These are phyloP conservation scores for Coemansia furcata DNA, from an alignment of 192 early-diverging fungal species.

Conservation along the genomic window DNA sequence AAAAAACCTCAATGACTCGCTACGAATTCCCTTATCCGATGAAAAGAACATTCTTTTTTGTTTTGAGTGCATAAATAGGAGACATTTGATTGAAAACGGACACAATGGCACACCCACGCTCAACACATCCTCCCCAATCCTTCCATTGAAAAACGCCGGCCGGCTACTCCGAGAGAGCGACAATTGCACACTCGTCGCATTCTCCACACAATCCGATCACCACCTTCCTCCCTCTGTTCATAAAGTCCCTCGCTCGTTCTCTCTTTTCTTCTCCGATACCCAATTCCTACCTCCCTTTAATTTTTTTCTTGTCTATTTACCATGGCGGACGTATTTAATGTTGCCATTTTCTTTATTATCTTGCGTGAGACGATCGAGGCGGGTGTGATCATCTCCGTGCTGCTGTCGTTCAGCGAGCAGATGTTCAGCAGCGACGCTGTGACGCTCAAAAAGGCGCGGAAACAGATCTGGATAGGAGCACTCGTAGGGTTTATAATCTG, in stretches of 20 bases:
- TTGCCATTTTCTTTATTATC: conserved; percentile 72
- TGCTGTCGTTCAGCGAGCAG: conserved; percentile 72
- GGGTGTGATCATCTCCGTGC: conserved; percentile 82
- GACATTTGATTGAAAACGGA: not conserved
- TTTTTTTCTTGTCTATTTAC: not conserved
- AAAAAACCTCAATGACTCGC: not conserved
- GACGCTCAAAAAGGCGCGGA: conserved; percentile 56
- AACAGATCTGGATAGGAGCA: conserved; percentile 79
- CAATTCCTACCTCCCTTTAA: not conserved
- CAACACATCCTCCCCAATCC: not conserved
- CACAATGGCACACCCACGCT: not conserved
- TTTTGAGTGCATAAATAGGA: not conserved
- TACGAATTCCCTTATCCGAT: conserved; percentile 1
- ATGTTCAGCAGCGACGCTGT: conserved; percentile 55
- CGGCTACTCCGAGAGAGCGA: not conserved
- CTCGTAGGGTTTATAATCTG: conserved; percentile 64
- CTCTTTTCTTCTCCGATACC: not conserved
- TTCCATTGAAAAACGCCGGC: not conserved
- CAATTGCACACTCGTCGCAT: not conserved
- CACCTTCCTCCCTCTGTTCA: not conserved
- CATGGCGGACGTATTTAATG: conserved; percentile 61
- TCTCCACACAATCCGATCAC: not conserved
- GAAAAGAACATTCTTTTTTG: not conserved
- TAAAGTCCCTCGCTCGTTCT: not conserved
- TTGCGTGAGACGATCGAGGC: conserved; percentile 86